These are phyloP conservation scores for Cocos nucifera DNA, from an alignment of 176 grass and related monocot species.

Conservation along the genomic window DNA sequence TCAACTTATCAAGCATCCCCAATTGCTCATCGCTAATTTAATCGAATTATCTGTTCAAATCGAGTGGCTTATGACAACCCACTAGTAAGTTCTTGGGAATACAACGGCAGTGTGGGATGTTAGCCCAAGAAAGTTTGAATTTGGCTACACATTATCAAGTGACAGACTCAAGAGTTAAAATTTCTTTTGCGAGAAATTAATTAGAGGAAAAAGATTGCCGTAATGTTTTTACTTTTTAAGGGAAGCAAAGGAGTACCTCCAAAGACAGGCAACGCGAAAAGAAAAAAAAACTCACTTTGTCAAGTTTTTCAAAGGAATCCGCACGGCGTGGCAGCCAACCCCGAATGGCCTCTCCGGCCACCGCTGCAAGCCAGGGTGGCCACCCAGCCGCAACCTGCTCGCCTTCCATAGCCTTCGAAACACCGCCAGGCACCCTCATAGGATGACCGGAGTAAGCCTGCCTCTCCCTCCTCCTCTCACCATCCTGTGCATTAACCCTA, in stretches of 20 bases:
- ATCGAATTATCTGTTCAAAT: too few relatives aligned
- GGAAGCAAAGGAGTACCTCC: neutral
- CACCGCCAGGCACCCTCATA: constrained; percentile 33
- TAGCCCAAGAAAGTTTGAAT: too few relatives aligned
- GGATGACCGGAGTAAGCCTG: constrained; percentile 35
- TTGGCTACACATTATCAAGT: too few relatives aligned
- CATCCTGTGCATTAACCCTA: constrained; percentile 13
- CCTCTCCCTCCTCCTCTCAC: constrained; percentile 35
- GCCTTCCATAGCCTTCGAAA: constrained; percentile 55
- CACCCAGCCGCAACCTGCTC: constrained; percentile 90
- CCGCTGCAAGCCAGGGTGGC: constrained; percentile 82
- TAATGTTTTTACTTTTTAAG: too few relatives aligned
- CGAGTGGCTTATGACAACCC: too few relatives aligned
- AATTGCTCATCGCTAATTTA: too few relatives aligned
- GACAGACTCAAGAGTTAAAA: too few relatives aligned
- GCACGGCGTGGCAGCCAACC: constrained; percentile 93
- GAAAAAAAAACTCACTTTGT: constrained; percentile 54
- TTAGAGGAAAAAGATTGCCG: too few relatives aligned
- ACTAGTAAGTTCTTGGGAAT: too few relatives aligned
- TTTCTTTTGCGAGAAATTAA: too few relatives aligned
- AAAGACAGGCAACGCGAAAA: constrained; percentile 12
- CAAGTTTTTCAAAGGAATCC: constrained; percentile 98
- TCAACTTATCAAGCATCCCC: too few relatives aligned
- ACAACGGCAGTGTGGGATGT: too few relatives aligned
- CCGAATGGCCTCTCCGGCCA: constrained; percentile 82